Conservation (phyloP, 2,329 filamentous ascomycete genomes). For the Fusarium sp. region DNA sequence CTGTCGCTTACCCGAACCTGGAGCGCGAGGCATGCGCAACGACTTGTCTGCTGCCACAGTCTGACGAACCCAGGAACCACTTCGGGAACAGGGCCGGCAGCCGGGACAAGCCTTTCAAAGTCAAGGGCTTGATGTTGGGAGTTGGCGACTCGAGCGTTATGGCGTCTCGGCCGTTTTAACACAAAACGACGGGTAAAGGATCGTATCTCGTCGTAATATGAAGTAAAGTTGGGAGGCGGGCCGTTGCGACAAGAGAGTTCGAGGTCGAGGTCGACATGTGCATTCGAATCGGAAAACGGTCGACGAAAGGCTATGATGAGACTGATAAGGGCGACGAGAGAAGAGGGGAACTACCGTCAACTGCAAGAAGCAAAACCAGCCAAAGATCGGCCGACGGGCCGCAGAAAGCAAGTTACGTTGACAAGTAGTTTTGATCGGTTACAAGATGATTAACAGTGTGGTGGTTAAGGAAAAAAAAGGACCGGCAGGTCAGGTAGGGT, state of each 20-base stretch:
- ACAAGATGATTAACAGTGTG: constrained; percentile 37
- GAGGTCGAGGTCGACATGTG: constrained; percentile 47
- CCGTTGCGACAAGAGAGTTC: constrained; percentile 43
- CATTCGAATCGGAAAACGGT: constrained; percentile 37
- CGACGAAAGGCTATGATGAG: constrained; percentile 26
- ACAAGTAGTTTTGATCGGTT: constrained; percentile 24
- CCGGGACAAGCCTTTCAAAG: constrained; percentile 50
- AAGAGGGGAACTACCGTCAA: constrained; percentile 41
- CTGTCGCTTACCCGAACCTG: constrained; percentile 72
- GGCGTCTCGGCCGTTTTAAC: constrained; percentile 29
- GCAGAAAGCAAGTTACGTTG: constrained; percentile 38
- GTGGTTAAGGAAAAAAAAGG: constrained; percentile 13
- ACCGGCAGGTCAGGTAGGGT: constrained; percentile 19
- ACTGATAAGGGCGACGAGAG: constrained; percentile 28
- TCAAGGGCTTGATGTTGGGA: constrained; percentile 34
- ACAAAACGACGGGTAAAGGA: constrained; percentile 25
- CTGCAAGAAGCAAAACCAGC: constrained; percentile 31
- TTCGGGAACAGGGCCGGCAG: constrained; percentile 55
- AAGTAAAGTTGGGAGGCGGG: constrained; percentile 29
- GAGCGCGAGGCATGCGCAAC: constrained; percentile 72
- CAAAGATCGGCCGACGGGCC: constrained; percentile 41
- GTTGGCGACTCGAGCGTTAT: constrained; percentile 33
- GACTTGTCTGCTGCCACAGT: constrained; percentile 52
- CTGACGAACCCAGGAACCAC: constrained; percentile 55
- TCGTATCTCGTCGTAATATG: constrained; percentile 26